Conservation (phyloP, 192 early-diverging fungal species). For the Coemansia asiatica region DNA sequence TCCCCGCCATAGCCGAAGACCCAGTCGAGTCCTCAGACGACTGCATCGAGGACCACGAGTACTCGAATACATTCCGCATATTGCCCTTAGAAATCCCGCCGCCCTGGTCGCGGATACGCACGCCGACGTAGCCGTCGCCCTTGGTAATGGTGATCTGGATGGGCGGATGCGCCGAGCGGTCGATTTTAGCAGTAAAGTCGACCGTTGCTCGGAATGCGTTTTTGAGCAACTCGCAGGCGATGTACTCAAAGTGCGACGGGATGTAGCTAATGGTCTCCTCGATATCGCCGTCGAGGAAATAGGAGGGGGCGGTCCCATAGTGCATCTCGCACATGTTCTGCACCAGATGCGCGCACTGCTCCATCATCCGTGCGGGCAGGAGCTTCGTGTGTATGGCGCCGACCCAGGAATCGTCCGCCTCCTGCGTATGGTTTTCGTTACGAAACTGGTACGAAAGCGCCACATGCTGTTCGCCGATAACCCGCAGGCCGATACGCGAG, state of each 20-base stretch:
- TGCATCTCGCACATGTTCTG: slow-evolving; percentile 88
- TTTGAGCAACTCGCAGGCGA: slow-evolving; percentile 86
- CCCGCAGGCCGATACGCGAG: slow-evolving; percentile 86
- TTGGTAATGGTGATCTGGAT: slow-evolving; percentile 84
- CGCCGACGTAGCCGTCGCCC: slow-evolving; percentile 73
- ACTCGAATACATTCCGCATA: slow-evolving; percentile 82
- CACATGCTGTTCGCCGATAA: slow-evolving; percentile 91
- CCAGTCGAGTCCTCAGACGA: slow-evolving; percentile 60
- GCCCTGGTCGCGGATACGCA: slow-evolving; percentile 88
- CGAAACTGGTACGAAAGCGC: slow-evolving; percentile 64
- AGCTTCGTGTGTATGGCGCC: slow-evolving; percentile 85
- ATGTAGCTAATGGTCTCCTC: slow-evolving; percentile 67
- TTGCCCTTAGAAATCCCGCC: slow-evolving; percentile 83
- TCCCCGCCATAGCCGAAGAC: slow-evolving; percentile 31
- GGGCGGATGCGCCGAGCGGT: slow-evolving; percentile 61
- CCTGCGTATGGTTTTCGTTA: slow-evolving; percentile 16
- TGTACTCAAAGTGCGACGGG: slow-evolving; percentile 91
- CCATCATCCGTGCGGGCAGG: slow-evolving; percentile 65
- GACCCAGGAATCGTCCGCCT: slow-evolving; percentile 59
- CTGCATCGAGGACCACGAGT: slow-evolving; percentile 87
- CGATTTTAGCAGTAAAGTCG: slow-evolving; percentile 58
- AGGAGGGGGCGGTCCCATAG: slow-evolving; percentile 79
- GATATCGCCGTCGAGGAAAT: slow-evolving; percentile 60
- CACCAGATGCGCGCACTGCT: slow-evolving; percentile 69
- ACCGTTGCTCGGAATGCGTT: slow-evolving; percentile 89